Evolutionary conservation across 495 filamentous ascomycete genomes (phyloP), one percentile per base, ranked within the genome.

Genomic region (Penicillium canescens): DNA sequence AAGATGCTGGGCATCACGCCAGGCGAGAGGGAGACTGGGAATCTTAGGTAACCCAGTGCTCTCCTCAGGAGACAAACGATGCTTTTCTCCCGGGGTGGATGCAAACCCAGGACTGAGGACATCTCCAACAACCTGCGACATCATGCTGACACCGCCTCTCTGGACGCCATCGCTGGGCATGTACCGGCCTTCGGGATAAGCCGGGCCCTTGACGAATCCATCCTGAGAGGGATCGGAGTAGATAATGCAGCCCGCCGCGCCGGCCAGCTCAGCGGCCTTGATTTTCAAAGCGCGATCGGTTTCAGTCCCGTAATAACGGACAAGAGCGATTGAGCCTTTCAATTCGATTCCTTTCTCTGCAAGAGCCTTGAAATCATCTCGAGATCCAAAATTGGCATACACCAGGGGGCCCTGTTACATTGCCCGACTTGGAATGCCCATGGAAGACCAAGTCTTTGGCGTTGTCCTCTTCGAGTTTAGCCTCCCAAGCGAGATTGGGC

Each of bases 341-440:
- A 91, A 72, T 11, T 86, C 77, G 51, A 98, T 76, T 1, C 88
- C 91, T 45, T 78, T 77, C 40, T 92, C 82, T 46, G 81, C 70
- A 23, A 99, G 72, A 44, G 66, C 66, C 62, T 87, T 72, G 63
- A 93, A 98, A 64, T 99, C 94, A 44, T 89, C 84, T 40, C 81
- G 81, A 46, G 89, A 87, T 12, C 95, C 94, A 60, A 92, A 95
- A 63, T 97, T 96, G 20, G 89, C 95, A 64, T 96, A 99, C 2
- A 99, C 82, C 46, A 99, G 68, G n/a, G n/a, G 87, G 92, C 0
- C 95, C 94, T n/a, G 81, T 88, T 21, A 93, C 92, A 61, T 92
- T 90, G 20, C 93, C 94, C 7, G 89, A 82, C 61, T 86, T 88
- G 11, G 92, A 96, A 65, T 94, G 87, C 0, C 89, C 93, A 66